Percentiles rank a stretch among this genome's conserved stretches.
Conservation (phyloP, 2,329 filamentous ascomycete species). For the Ophiostoma himal-ulmi region DNA sequence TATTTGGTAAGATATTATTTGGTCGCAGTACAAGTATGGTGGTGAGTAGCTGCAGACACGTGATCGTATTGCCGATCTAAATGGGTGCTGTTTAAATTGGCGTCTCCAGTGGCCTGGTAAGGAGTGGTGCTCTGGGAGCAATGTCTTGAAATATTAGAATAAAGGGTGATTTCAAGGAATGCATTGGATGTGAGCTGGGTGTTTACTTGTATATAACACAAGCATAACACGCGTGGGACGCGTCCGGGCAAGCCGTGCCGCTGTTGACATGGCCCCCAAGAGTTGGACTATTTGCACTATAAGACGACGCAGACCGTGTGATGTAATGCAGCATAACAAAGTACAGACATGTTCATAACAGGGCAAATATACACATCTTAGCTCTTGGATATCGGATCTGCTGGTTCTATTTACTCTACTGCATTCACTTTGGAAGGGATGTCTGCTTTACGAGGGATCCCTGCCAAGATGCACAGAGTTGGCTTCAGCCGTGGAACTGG, state of each 20-base stretch:
- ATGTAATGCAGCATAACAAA: neutral
- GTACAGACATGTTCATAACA: neutral
- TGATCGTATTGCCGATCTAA: neutral
- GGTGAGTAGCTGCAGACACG: neutral
- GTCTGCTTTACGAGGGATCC: neutral
- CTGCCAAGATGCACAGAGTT: slow-evolving; percentile 2
- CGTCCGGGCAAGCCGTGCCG: neutral
- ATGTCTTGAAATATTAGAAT: neutral
- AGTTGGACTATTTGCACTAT: neutral
- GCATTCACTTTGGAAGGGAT: neutral
- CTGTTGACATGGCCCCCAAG: neutral
- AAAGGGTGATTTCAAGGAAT: neutral
- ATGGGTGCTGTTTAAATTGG: neutral
- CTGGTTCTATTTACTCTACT: neutral
- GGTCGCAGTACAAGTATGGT: neutral
- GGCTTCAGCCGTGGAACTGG: neutral
- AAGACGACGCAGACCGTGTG: neutral
- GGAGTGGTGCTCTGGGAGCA: neutral
- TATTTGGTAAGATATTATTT: slow-evolving; percentile 1
- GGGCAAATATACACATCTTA: neutral
- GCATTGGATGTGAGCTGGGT: neutral
- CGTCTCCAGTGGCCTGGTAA: neutral
- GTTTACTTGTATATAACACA: neutral
- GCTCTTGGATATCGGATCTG: neutral
- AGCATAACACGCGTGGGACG: neutral